A percentile compares a stretch with the other conserved stretches of the same genome.
Evolutionary conservation across 2,329 filamentous ascomycete species (phyloP).

Genomic region (Phialophora tarda): DNA sequence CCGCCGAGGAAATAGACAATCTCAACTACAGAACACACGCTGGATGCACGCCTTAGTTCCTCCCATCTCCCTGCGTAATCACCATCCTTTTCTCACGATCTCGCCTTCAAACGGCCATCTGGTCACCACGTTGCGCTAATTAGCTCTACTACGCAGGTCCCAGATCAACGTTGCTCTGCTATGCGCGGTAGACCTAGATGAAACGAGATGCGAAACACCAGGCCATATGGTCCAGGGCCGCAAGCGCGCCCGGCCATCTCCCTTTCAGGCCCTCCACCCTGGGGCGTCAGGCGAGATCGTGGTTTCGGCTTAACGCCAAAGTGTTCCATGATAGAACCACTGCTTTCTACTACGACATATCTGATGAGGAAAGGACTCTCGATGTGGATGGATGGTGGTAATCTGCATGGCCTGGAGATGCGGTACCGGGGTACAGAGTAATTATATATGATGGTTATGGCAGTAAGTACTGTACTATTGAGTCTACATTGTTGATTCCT

Average conservation of each 20-base stretch:
- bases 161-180: conserved; percentile 8
- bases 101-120: conserved; percentile 13
- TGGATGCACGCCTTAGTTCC: too few species aligned
- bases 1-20: too few species aligned
- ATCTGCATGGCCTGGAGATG: background rate
- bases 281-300: background rate
- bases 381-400: background rate
- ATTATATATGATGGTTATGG: conserved; percentile 10
- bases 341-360: background rate
- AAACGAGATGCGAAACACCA: conserved; percentile 10
- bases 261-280: background rate
- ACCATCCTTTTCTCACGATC: conserved; percentile 6
- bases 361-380: background rate
- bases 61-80: background rate
- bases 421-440: background rate
- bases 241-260: background rate
- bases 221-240: background rate
- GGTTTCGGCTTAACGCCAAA: conserved; percentile 3
- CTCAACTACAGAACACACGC: too few species aligned
- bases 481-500: conserved; percentile 1
- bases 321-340: conserved; percentile 10
- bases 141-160: background rate
- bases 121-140: background rate
- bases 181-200: background rate
- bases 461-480: background rate